Conservation (phyloP, 73 alveolate genomes). For the Uronychia binucleata region DNA sequence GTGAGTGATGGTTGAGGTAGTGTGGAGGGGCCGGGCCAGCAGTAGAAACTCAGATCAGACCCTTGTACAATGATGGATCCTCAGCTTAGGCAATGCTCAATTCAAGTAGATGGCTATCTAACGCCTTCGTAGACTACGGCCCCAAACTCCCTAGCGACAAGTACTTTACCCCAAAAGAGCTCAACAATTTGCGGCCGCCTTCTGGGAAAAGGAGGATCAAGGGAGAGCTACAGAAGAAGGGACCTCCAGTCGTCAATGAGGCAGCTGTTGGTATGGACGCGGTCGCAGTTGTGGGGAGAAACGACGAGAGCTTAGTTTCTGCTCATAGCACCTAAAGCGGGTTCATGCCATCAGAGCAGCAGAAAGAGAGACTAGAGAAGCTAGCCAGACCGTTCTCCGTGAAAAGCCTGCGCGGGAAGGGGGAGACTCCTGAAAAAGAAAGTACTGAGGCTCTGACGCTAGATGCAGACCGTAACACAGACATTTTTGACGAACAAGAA, state of each 20-base stretch:
- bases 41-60: no score
- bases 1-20: no score
- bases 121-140: neutral
- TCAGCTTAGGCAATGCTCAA: neutral
- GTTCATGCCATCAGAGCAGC: neutral
- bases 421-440: neutral
- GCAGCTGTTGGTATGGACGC: no score
- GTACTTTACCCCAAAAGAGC: conserved; percentile 40
- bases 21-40: no score
- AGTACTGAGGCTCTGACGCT: neutral
- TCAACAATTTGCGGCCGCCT: conserved; percentile 9
- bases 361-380: neutral
- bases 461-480: neutral
- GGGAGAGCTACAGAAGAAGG: conserved; percentile 1
- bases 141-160: conserved; percentile 20
- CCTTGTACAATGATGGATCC: no score
- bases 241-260: neutral
- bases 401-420: neutral
- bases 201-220: conserved; percentile 7
- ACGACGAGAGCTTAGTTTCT: neutral
- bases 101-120: neutral
- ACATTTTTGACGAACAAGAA: neutral
- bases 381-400: conserved; percentile 1
- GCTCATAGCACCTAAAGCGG: neutral
- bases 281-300: neutral